These are phyloP conservation scores for Solanum lycopersicoides DNA, from an alignment of 257 asterid genomes.

Conservation along the genomic window DNA sequence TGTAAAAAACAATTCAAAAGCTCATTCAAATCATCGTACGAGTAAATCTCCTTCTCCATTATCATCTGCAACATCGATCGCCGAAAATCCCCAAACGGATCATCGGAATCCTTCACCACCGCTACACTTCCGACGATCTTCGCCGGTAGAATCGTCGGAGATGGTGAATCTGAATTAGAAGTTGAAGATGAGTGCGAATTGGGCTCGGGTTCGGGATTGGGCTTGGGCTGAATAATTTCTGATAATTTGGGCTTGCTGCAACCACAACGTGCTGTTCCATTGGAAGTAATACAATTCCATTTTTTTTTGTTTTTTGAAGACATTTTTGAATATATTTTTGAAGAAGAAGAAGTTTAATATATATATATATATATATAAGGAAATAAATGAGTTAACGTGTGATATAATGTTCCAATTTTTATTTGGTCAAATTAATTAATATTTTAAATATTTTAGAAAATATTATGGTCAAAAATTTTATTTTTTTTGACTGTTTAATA, in stretches of 20 bases:
- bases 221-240: constrained; percentile 30
- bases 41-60: constrained; percentile 37
- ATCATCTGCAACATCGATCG: constrained; percentile 80
- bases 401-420: not conserved
- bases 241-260: constrained; percentile 35
- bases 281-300: constrained; percentile 16
- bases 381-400: not conserved
- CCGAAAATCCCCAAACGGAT: constrained; percentile 69
- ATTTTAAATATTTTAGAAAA: too few relatives aligned
- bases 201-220: constrained; percentile 8
- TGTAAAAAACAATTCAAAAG: constrained; percentile 50
- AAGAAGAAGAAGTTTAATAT: not conserved
- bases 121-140: constrained; percentile 42
- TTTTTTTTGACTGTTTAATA: not conserved
- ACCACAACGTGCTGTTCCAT: constrained; percentile 20
- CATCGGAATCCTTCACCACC: constrained; percentile 51
- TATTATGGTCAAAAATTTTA: not conserved
- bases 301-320: constrained; percentile 16
- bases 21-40: constrained; percentile 44
- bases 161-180: constrained; percentile 11
- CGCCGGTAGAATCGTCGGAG: not conserved
- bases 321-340: not conserved
- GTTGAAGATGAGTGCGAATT: constrained; percentile 14
- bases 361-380: not conserved
- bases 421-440: not conserved